These are phyloP conservation scores for Cryphonectria parasitica DNA, from an alignment of 2,329 filamentous ascomycete genomes.

Conservation along the genomic window DNA sequence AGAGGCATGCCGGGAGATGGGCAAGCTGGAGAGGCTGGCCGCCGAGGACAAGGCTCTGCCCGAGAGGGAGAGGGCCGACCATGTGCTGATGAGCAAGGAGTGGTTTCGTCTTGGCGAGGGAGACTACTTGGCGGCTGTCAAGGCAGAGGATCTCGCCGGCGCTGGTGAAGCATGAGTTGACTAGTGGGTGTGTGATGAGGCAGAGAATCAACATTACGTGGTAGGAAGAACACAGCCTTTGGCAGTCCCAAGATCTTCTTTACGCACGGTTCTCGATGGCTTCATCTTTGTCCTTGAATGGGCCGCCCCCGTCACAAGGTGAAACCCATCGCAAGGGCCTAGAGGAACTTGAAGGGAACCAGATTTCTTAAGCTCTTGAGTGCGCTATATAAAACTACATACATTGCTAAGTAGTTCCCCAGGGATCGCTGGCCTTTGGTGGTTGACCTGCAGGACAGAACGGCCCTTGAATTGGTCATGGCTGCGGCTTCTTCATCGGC, in stretches of 20 bases:
- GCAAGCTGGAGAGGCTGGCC: constrained; percentile 27
- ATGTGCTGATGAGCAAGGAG: constrained; percentile 34
- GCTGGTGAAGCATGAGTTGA: neutral
- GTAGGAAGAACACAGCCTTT: neutral
- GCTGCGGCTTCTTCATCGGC: too few species aligned
- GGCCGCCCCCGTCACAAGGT: neutral
- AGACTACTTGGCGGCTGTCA: constrained; percentile 11
- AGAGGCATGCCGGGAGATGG: constrained; percentile 37
- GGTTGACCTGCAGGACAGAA: too few species aligned
- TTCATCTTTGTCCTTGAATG: neutral
- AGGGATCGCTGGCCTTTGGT: too few species aligned
- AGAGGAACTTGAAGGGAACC: neutral
- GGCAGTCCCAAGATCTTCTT: neutral
- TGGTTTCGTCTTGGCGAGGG: constrained; percentile 33
- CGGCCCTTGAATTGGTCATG: too few species aligned
- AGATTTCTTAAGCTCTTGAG: neutral
- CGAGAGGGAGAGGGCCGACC: constrained; percentile 24
- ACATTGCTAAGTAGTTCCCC: too few species aligned
- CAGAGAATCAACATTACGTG: neutral
- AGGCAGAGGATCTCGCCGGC: constrained; percentile 12
- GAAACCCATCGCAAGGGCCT: neutral
- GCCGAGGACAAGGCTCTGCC: constrained; percentile 28
- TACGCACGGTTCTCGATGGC: neutral
- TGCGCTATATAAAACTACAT: too few species aligned
- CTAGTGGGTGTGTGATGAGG: neutral